Base-by-base conservation (phyloP, 2,329 filamentous ascomycete genomes). In the Alternaria arborescens region DNA sequence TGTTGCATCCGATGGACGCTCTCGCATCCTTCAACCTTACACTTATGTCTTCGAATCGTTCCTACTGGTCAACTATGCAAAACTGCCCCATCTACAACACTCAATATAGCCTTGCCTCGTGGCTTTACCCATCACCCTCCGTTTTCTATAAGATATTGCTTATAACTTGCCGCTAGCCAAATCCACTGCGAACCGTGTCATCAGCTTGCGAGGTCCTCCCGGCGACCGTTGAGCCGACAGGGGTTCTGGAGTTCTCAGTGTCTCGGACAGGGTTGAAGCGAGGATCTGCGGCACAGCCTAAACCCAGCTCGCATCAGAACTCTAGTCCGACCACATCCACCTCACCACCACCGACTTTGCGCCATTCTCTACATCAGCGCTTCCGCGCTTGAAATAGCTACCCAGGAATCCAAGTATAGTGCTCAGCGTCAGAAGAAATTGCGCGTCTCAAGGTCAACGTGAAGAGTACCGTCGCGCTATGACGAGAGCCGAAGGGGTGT, bases 271-370 rank as follows among this genome's bases (percentile, higher is more conserved):
- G 66, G 67, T 26, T 66, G 56, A 71, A 71, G 70, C 70, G 70
- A 71, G 61, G 64, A 65, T 70, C 68, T 72, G 70, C 70, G 67
- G 69, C 70, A 69, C 62, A 64, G 34, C 52, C 61, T 69, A 72
- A 72, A 72, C 70, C 68, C 58, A 67, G 65, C 64, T 55, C 64
- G 70, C 70, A 71, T 71, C 70, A 72, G 70, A 72, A 71, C 69
- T 61, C 63, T 68, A 63, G 63, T 65, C 68, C 46, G 54, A 66
- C 69, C 54, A 66, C 63, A 26, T 51, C 59, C 43, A 71, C 71
- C 65, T 70, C 70, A 69, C 66, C 62, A 71, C 61, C 52, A 67
- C 61, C 62, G 59, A 65, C 40, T 55, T 44, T 55, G 58, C 55
- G 38, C 62, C 62, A 54, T 55, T 55, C 51, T 55, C 48, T 52